phyloP scores from a whole-genome alignment of 2,329 filamentous ascomycete genomes.

The Microsporum audouinii region DNA sequence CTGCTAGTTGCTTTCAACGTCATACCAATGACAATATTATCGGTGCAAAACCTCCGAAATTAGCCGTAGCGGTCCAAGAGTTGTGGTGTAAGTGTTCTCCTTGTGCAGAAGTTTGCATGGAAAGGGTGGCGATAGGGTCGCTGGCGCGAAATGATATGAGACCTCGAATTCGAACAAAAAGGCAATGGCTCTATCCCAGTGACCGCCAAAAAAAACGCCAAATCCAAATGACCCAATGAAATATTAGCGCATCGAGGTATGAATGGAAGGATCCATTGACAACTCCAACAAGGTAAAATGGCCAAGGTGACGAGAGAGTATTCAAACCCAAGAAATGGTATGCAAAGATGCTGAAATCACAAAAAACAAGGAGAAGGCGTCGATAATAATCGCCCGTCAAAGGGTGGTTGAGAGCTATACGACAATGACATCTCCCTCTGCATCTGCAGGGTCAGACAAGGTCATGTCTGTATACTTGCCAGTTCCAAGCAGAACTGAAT shows the following conservation, averaged over 20 bases:
- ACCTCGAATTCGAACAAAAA: background rate
- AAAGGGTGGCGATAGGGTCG: background rate
- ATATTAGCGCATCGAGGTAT: background rate
- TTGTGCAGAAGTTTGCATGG: background rate
- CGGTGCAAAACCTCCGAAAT: background rate
- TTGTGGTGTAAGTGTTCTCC: background rate
- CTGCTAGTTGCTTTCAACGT: background rate
- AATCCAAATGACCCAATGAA: background rate
- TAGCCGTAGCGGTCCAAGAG: background rate
- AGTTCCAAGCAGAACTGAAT: slow-evolving; percentile 32
- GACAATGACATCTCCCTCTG: slow-evolving; percentile 37
- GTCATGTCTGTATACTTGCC: slow-evolving; percentile 38
- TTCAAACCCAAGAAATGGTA: background rate
- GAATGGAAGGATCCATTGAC: background rate
- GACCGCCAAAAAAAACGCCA: background rate
- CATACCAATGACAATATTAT: background rate
- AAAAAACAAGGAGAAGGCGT: slow-evolving; percentile 4
- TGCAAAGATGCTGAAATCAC: background rate
- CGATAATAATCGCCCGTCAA: background rate
- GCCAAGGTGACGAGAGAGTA: background rate
- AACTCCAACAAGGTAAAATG: background rate
- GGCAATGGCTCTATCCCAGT: background rate
- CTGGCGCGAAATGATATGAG: background rate
- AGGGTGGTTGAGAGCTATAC: slow-evolving; percentile 22
- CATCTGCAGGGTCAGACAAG: slow-evolving; percentile 35